Evolutionary conservation across 345 rosid species (phyloP).

Genomic region (Eutrema japonicum): DNA sequence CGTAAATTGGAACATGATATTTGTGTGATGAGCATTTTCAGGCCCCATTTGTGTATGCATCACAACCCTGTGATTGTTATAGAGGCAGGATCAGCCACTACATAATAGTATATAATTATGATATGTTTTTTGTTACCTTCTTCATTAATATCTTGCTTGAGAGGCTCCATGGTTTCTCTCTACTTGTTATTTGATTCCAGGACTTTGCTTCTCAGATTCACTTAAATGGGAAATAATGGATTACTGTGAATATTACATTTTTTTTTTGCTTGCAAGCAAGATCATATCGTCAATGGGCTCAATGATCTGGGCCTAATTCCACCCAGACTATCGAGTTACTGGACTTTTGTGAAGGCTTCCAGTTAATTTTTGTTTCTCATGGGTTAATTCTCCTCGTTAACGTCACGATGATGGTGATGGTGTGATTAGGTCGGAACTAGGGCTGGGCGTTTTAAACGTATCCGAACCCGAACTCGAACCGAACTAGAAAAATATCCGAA

Average conservation of each 20-base stretch:
- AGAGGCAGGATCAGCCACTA: not conserved
- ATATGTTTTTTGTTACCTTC: not conserved
- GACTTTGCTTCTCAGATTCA: not conserved
- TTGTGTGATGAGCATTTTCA: slow-evolving; percentile 35
- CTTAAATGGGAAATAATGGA: not conserved
- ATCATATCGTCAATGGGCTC: slow-evolving; percentile 2
- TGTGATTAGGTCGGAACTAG: not conserved
- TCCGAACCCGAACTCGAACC: too few species aligned
- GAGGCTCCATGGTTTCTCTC: not conserved
- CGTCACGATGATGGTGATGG: not conserved
- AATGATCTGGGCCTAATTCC: not conserved
- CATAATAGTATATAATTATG: not conserved
- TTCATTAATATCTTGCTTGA: not conserved
- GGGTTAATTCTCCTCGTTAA: not conserved
- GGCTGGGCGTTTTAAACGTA: too few species aligned
- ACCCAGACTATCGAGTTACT: not conserved
- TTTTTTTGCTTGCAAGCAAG: not conserved
- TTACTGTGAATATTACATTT: too few species aligned
- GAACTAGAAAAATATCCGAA: too few species aligned
- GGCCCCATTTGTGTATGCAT: slow-evolving; percentile 24
- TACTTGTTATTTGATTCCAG: not conserved
- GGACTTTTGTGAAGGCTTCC: not conserved
- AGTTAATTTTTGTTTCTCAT: not conserved
- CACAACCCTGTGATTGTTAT: slow-evolving; percentile 15
- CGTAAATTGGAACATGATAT: slow-evolving; percentile 25